These are phyloP conservation scores for Lactarius psammicola DNA, from an alignment of 768 basidiomycete genomes.

Conservation along the genomic window DNA sequence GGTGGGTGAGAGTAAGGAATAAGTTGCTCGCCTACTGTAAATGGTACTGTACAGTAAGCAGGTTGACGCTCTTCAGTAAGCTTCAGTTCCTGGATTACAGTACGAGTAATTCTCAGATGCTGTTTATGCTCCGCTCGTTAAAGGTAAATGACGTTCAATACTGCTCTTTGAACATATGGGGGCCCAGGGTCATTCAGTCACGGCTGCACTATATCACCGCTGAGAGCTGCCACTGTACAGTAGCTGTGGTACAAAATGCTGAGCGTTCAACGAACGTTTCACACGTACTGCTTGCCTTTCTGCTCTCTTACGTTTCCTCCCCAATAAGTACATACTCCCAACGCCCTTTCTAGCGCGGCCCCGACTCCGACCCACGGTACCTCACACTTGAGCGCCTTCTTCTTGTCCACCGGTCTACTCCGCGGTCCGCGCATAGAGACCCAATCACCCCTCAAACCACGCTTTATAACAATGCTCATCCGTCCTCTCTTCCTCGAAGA, in stretches of 20 bases:
- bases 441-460: background rate
- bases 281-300: slow-evolving; percentile 5
- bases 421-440: slow-evolving; percentile 8
- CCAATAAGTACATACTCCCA: background rate
- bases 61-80: background rate
- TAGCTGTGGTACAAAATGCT: background rate
- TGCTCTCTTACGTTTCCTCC: slow-evolving; percentile 13
- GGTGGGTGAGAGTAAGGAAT: background rate
- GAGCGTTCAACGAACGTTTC: background rate
- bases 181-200: background rate
- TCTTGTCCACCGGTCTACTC: slow-evolving; percentile 7
- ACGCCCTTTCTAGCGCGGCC: slow-evolving; percentile 13
- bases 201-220: slow-evolving; percentile 9
- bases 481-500: background rate
- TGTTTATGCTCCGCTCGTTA: background rate
- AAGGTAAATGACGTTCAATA: slow-evolving; percentile 11
- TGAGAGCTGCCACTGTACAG: background rate
- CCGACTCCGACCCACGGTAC: slow-evolving; percentile 7
- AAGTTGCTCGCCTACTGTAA: background rate
- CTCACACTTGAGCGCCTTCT: slow-evolving; percentile 9
- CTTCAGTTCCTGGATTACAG: background rate
- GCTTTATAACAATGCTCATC: background rate
- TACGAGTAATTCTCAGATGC: background rate
- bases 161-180: background rate
- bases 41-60: background rate